Evolutionary conservation across 805 yeast genomes (phyloP).

Genomic region (Monosporozyma servazzii): DNA sequence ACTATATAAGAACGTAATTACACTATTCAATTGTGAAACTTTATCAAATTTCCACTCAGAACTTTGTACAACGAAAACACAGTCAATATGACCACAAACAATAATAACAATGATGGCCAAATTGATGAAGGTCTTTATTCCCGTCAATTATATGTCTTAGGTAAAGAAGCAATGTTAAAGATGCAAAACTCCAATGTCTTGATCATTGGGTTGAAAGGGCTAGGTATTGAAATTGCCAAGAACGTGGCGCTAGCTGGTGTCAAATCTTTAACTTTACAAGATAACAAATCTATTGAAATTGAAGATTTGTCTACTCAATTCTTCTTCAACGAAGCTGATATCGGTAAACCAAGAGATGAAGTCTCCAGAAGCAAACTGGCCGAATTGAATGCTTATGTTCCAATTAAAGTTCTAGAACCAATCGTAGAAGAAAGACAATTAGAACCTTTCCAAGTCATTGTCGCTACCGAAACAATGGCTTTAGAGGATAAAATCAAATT

Average conservation of each 20-base stretch:
- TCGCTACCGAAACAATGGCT: slow-evolving; percentile 64
- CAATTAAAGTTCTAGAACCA: slow-evolving; percentile 55
- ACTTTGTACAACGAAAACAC: no score
- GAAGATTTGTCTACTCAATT: slow-evolving; percentile 84
- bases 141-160: slow-evolving; percentile 91
- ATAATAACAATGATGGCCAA: slow-evolving; percentile 27
- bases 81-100: neutral
- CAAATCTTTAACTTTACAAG: slow-evolving; percentile 77
- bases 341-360: slow-evolving; percentile 71
- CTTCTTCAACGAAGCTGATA: slow-evolving; percentile 59
- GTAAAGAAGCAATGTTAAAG: slow-evolving; percentile 96
- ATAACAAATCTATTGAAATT: slow-evolving; percentile 58
- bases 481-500: slow-evolving; percentile 68
- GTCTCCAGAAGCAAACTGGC: slow-evolving; percentile 60
- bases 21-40: no score
- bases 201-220: slow-evolving; percentile 80
- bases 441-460: slow-evolving; percentile 60
- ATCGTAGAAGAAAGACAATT: slow-evolving; percentile 45
- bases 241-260: slow-evolving; percentile 97
- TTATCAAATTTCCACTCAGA: no score
- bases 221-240: slow-evolving; percentile 94
- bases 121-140: slow-evolving; percentile 95
- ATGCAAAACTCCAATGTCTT: slow-evolving; percentile 93
- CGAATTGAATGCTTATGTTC: slow-evolving; percentile 86
- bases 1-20: no score